Base-by-base conservation (phyloP, 2,329 filamentous ascomycete genomes). In the Colletotrichum eremochloae region DNA sequence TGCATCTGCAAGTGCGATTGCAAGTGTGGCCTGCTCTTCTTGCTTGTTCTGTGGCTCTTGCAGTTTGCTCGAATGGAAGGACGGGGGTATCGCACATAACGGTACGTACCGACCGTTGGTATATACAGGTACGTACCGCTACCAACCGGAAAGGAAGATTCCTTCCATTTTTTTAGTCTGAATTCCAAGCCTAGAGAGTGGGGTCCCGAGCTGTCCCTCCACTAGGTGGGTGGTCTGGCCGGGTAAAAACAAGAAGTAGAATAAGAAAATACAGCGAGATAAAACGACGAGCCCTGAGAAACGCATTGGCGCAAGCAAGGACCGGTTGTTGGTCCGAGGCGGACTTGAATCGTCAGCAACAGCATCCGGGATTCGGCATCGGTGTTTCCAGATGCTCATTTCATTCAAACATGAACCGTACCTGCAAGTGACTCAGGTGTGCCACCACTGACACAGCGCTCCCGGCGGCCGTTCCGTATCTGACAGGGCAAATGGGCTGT, bases 161-260 rank as follows among this genome's bases (percentile, higher is more conserved):
- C n/a, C n/a, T 14, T 58, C 44, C 57, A 46, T 68, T 38, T 61
- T 68, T 38, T 61, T 61, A 29, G 56, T 20, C 29, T 36, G 31
- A 46, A 52, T 15, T 62, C 20, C 33, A 48, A 50, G n/a, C 3
- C 24, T 24, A 24, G 1, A 20, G 20, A 52, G 62, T 60, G 62
- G 62, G n/a, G 67, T 60, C 61, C 61, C 29, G 38, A 69, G 67
- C 67, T 11, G 14, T 48, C 52, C 33, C 67, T 1, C 60, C 24
- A 58, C 67, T 57, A 63, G 66, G 60, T 58, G 60, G 66, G 60
- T 58, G 60, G 58, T 68, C 67, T 29, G 67, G 62, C 62, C 50
- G 9, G 40, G 40, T 2, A 5, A 14, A 42, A 15, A 5, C 14
- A 60, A 38, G 5, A 29, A 64, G 24, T 18, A 46, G 29, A 20